Evolutionary conservation across 2,329 filamentous ascomycete species (phyloP).

Genomic region (Trichoderma simmonsii): DNA sequence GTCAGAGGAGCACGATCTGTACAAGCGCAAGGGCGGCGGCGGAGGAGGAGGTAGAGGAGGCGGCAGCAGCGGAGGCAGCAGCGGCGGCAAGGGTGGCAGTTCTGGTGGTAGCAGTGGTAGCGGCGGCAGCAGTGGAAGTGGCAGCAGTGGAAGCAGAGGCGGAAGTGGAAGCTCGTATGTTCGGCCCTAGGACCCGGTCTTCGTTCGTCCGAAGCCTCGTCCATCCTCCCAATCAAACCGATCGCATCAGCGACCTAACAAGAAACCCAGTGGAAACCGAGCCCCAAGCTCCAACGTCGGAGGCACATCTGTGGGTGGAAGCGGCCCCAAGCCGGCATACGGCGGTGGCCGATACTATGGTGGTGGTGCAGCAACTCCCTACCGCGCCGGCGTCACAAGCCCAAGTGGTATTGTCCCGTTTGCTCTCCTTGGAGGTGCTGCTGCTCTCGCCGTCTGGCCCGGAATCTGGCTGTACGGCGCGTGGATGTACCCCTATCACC

Average conservation of each 20-base stretch:
- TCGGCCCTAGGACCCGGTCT: neutral
- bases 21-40: constrained; percentile 60
- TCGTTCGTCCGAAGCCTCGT: neutral
- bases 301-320: constrained; percentile 55
- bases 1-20: constrained; percentile 44
- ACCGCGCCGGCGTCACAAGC: constrained; percentile 52
- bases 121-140: constrained; percentile 11
- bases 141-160: constrained; percentile 22
- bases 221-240: neutral
- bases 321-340: constrained; percentile 54
- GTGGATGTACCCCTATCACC: constrained; percentile 53
- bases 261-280: constrained; percentile 24
- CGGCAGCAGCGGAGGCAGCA: constrained; percentile 28
- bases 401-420: constrained; percentile 47
- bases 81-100: constrained; percentile 23
- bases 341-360: constrained; percentile 64
- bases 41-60: constrained; percentile 48
- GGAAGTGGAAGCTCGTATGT: constrained; percentile 25
- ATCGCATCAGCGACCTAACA: constrained; percentile 25
- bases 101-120: constrained; percentile 17
- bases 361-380: constrained; percentile 62
- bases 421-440: constrained; percentile 46
- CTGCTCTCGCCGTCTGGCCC: constrained; percentile 57
- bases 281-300: constrained; percentile 39
- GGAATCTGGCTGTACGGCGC: constrained; percentile 63